Evolutionary conservation across 768 basidiomycete species (phyloP).

Genomic region (Tulasnella calospora): DNA sequence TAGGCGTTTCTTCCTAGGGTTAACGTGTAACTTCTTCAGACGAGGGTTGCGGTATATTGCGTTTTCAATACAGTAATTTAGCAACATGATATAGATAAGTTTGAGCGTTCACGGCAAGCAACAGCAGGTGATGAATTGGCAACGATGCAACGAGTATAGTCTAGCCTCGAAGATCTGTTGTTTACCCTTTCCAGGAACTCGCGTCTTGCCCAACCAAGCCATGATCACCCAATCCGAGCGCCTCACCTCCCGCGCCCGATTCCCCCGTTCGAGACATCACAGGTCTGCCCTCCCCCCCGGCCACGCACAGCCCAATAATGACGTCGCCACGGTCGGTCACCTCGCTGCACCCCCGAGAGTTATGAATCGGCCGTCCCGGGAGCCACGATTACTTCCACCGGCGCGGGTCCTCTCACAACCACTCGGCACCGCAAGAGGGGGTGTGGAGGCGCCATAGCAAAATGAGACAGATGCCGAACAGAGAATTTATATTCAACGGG

Average conservation of each 20-base stretch:
- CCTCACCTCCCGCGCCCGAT: not conserved
- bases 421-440: not conserved
- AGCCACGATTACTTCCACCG: not conserved
- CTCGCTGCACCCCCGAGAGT: not conserved
- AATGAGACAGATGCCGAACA: not conserved
- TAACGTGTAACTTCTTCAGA: slow-evolving; percentile 10
- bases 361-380: not conserved
- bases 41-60: slow-evolving; percentile 2
- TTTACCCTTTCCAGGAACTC: slow-evolving; percentile 11
- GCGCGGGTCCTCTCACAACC: not conserved
- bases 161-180: not conserved
- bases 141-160: not conserved
- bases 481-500: not conserved
- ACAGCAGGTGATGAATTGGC: not conserved
- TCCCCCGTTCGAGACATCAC: not conserved
- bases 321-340: not conserved
- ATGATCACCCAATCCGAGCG: not conserved
- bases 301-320: slow-evolving; percentile 3
- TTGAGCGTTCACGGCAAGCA: no score
- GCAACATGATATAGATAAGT: no score
- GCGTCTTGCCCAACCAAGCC: not conserved
- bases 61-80: not conserved
- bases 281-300: not conserved
- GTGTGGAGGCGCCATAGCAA: not conserved
- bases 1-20: slow-evolving; percentile 12